A percentile compares a stretch with the other conserved stretches of the same genome.
Evolutionary conservation across 495 filamentous ascomycete species (phyloP).

Genomic region (Letharia lupina): DNA sequence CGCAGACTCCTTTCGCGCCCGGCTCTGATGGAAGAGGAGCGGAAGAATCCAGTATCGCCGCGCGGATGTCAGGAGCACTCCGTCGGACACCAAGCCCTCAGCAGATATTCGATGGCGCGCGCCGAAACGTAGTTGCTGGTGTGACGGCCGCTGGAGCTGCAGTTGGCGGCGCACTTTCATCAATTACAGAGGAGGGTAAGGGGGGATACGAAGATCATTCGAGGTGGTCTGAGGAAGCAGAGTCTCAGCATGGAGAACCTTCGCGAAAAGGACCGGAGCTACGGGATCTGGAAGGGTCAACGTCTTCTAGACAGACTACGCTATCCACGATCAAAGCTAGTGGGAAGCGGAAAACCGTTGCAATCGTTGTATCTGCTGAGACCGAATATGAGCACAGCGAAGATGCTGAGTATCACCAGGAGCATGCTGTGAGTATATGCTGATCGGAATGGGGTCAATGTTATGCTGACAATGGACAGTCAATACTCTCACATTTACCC

Average conservation of each 20-base stretch:
- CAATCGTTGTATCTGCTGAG: constrained; percentile 76
- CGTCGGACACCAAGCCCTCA: constrained; percentile 83
- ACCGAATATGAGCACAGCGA: constrained; percentile 51
- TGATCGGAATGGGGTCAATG: not conserved
- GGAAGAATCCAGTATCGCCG: constrained; percentile 58
- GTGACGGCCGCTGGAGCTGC: constrained; percentile 76
- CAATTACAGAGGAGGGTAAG: constrained; percentile 77
- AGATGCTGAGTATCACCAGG: constrained; percentile 46
- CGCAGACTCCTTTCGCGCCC: constrained; percentile 25
- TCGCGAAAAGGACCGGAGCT: constrained; percentile 25
- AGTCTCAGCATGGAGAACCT: constrained; percentile 36
- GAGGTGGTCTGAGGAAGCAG: constrained; percentile 76
- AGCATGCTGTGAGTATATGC: constrained; percentile 64
- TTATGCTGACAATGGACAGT: constrained; percentile 42
- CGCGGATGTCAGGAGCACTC: constrained; percentile 73
- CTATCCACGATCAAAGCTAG: constrained; percentile 18
- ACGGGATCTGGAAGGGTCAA: constrained; percentile 18
- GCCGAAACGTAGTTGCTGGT: constrained; percentile 65
- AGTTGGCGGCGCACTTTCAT: constrained; percentile 68
- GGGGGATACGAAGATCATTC: constrained; percentile 73
- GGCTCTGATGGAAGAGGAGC: constrained; percentile 19
- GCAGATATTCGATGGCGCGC: constrained; percentile 73
- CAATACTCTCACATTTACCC: constrained; percentile 81
- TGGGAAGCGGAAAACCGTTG: constrained; percentile 64
- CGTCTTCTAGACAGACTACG: constrained; percentile 5